Conservation (phyloP, 139 green algal species). For the Volvox africanus region DNA sequence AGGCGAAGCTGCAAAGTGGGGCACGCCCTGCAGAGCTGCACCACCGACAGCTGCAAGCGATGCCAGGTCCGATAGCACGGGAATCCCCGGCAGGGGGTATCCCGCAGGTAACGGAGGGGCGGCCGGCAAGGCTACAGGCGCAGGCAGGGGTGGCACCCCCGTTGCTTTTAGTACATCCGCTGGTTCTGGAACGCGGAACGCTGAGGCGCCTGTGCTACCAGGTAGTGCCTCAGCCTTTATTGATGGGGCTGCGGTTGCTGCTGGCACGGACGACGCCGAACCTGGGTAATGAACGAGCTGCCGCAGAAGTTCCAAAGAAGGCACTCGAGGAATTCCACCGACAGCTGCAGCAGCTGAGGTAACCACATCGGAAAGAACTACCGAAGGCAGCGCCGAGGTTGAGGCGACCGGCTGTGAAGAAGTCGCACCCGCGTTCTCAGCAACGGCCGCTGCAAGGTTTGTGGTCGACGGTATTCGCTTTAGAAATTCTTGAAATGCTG, state of each 20-base stretch:
- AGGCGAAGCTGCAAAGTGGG: not conserved
- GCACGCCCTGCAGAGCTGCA: slow-evolving; percentile 30
- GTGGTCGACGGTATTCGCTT: slow-evolving; percentile 79
- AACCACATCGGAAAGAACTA: slow-evolving; percentile 43
- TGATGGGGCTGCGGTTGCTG: not conserved
- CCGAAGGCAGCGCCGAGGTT: not conserved
- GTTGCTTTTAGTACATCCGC: slow-evolving; percentile 7
- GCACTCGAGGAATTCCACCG: slow-evolving; percentile 71
- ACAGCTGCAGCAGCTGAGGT: slow-evolving; percentile 43
- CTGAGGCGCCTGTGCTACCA: not conserved
- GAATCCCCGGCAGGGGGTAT: slow-evolving; percentile 23
- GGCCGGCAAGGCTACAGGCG: slow-evolving; percentile 13
- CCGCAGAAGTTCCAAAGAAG: slow-evolving; percentile 74
- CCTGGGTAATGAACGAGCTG: slow-evolving; percentile 62
- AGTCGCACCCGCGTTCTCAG: slow-evolving; percentile 13
- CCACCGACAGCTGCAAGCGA: slow-evolving; percentile 38
- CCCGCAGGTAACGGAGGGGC: not conserved
- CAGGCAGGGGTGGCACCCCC: not conserved
- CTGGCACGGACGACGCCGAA: not conserved
- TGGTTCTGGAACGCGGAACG: slow-evolving; percentile 13
- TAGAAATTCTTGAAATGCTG: slow-evolving; percentile 81
- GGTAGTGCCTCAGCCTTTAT: not conserved
- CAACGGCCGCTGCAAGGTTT: slow-evolving; percentile 65
- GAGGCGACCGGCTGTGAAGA: not conserved
- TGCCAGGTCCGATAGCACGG: slow-evolving; percentile 33